A percentile compares a stretch with the other conserved stretches of the same genome.
These are phyloP conservation scores for Apiospora marii DNA, from an alignment of 2,329 filamentous ascomycete genomes.

Conservation along the genomic window DNA sequence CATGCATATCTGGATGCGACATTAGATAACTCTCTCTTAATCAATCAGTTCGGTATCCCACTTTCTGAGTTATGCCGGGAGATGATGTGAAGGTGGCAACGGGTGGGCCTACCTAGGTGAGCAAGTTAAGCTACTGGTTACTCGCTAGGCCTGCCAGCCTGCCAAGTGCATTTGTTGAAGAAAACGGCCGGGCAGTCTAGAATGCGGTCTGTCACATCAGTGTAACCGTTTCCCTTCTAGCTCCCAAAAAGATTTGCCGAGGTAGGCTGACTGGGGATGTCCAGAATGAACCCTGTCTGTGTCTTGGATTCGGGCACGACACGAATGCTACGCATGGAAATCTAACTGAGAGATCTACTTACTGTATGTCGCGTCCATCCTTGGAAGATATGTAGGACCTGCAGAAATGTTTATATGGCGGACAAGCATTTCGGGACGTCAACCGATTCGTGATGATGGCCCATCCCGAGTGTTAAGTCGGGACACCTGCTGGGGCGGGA, in stretches of 20 bases:
- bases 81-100: neutral
- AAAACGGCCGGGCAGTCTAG: neutral
- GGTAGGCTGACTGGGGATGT: neutral
- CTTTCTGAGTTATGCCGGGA: neutral
- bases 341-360: neutral
- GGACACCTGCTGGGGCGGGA: constrained; percentile 11
- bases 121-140: neutral
- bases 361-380: neutral
- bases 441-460: constrained; percentile 15
- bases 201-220: constrained; percentile 3
- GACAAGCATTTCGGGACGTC: constrained; percentile 9
- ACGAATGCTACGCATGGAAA: neutral
- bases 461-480: constrained; percentile 4
- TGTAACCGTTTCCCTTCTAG: constrained; percentile 6
- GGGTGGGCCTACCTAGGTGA: neutral
- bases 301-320: neutral
- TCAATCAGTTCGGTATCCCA: neutral
- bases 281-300: neutral
- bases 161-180: neutral
- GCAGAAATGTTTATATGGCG: neutral
- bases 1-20: neutral
- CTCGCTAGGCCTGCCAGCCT: neutral
- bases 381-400: neutral
- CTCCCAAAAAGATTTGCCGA: neutral
- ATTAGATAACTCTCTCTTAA: neutral